phyloP scores from a whole-genome alignment of 2,329 filamentous ascomycete genomes.

The Beauveria sp. region DNA sequence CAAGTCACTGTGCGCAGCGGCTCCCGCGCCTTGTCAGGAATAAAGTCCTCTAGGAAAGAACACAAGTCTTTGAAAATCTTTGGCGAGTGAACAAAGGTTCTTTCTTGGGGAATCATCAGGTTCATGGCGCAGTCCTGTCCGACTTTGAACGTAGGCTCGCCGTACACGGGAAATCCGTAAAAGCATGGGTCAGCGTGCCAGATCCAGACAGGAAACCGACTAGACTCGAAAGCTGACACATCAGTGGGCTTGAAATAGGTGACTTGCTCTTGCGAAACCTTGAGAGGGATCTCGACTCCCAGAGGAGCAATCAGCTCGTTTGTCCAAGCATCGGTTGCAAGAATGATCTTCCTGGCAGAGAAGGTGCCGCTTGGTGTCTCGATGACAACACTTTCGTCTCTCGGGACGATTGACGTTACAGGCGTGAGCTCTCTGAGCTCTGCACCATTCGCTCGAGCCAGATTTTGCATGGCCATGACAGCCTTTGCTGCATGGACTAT shows the following conservation, averaged over 20 bases:
- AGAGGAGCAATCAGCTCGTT: conserved; percentile 12
- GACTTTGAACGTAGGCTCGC: conserved; percentile 14
- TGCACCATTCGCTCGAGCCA: conserved; percentile 10
- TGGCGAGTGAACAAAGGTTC: conserved; percentile 12
- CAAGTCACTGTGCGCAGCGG: conserved; percentile 19
- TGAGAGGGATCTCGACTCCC: conserved; percentile 20
- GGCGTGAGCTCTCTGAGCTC: conserved; percentile 8
- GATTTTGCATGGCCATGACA: conserved; percentile 12
- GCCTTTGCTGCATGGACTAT: conserved; percentile 15
- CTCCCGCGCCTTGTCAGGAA: conserved; percentile 3
- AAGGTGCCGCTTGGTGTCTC: conserved; percentile 8
- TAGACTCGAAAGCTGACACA: background rate
- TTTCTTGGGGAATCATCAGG: conserved; percentile 10
- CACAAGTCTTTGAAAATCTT: background rate
- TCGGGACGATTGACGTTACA: conserved; percentile 2
- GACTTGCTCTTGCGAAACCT: conserved; percentile 11
- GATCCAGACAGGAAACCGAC: conserved; percentile 14
- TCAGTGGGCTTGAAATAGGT: conserved; percentile 14
- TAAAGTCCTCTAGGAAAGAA: background rate
- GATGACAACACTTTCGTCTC: background rate
- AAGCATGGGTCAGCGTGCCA: conserved; percentile 10
- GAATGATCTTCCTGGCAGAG: conserved; percentile 11
- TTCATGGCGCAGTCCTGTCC: conserved; percentile 12
- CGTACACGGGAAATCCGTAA: conserved; percentile 14
- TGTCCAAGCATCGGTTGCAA: conserved; percentile 13